Conservation (phyloP, 202 grass and related monocot species). For the Carex arenaria region DNA sequence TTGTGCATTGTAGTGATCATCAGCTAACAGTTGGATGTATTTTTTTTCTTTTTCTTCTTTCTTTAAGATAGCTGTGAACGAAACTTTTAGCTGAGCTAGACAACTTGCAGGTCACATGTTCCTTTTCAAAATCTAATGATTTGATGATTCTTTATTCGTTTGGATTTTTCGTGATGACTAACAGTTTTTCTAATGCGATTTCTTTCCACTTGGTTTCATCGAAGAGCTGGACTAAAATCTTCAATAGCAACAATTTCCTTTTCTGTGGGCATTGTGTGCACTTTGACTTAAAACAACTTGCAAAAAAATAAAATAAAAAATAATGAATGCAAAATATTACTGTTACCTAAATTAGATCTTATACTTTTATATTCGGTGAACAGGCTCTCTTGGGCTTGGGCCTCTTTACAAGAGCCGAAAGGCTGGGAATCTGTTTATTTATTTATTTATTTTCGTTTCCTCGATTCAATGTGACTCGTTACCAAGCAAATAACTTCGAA, state of each 20-base stretch:
- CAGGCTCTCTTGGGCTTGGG: background rate
- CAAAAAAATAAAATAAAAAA: background rate
- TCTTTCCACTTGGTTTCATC: too few relatives aligned
- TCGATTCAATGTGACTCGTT: background rate
- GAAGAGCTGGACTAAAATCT: background rate
- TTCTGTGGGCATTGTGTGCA: background rate
- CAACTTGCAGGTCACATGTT: background rate
- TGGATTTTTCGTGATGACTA: background rate
- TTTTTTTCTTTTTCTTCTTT: background rate
- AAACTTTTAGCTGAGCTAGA: background rate
- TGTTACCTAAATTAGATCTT: constrained; percentile 5
- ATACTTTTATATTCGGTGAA: background rate
- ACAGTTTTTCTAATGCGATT: background rate
- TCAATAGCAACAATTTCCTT: background rate
- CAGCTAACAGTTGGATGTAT: background rate
- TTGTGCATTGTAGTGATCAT: constrained; percentile 9
- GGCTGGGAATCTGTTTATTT: background rate
- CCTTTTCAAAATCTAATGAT: background rate
- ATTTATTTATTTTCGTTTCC: background rate
- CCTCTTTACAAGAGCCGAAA: background rate
- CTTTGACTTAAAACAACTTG: background rate
- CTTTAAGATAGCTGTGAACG: background rate
- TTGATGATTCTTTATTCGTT: background rate
- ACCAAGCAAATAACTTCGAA: background rate
- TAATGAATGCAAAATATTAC: background rate